Evolutionary conservation across 1,284 basidiomycete species (phyloP).

Genomic region (Fomitopsis schrenkii): DNA sequence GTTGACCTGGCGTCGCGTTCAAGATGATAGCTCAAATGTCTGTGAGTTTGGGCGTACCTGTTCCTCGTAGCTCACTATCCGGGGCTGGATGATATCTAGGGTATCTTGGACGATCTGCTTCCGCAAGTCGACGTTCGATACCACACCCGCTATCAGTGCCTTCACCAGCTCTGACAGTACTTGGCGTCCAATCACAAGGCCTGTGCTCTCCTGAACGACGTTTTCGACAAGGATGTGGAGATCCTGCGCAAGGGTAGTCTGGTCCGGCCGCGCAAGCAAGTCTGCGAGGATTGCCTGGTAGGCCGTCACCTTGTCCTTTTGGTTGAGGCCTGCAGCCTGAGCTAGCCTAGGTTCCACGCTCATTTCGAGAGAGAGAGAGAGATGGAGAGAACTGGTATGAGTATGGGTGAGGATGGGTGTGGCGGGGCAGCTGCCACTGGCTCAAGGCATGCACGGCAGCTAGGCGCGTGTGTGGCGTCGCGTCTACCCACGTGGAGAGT

Average conservation of each 20-base stretch:
- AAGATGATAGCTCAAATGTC: constrained; percentile 1
- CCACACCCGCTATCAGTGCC: constrained; percentile 48
- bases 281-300: constrained; percentile 60
- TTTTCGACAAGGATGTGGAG: constrained; percentile 68
- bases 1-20: constrained; percentile 57
- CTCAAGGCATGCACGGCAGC: background rate
- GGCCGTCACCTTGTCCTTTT: constrained; percentile 81
- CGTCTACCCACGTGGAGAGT: constrained; percentile 4
- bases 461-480: constrained; percentile 1
- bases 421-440: background rate
- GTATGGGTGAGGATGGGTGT: background rate
- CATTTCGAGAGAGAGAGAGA: background rate
- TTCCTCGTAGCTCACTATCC: constrained; percentile 89
- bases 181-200: constrained; percentile 82
- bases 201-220: constrained; percentile 74
- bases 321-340: constrained; percentile 58
- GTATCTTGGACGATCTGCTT: constrained; percentile 73
- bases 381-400: background rate
- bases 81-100: constrained; percentile 68
- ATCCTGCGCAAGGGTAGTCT: constrained; percentile 43
- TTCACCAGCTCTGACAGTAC: constrained; percentile 80
- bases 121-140: constrained; percentile 53
- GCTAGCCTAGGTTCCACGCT: constrained; percentile 63
- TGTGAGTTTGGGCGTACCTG: constrained; percentile 60
- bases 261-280: constrained; percentile 48